Conservation (phyloP, 2,329 filamentous ascomycete species). For the Coniella lustricola region DNA sequence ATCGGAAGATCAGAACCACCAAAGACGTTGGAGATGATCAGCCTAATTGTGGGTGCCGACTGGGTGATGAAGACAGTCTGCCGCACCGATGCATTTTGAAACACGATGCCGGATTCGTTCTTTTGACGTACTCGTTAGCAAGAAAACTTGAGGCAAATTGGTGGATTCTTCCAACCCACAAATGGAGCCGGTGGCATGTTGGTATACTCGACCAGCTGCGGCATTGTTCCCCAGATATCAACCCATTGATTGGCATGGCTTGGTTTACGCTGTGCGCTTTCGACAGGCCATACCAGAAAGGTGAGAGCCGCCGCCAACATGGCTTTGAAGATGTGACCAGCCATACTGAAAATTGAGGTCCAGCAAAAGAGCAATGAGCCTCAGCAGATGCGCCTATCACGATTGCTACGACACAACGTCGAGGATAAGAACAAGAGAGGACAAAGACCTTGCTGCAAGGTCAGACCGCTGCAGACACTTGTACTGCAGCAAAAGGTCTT, state of each 20-base stretch:
- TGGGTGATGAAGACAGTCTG: conserved; percentile 54
- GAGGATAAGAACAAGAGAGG: background rate
- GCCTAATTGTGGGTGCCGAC: conserved; percentile 44
- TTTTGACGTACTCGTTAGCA: conserved; percentile 23
- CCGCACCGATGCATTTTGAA: conserved; percentile 52
- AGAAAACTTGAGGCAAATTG: background rate
- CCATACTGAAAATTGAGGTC: conserved; percentile 1
- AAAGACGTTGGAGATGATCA: conserved; percentile 57
- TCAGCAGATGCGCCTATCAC: background rate
- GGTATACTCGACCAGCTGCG: conserved; percentile 50
- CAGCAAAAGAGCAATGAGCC: conserved; percentile 2
- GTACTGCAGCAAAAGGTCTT: too few species aligned
- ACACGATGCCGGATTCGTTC: conserved; percentile 46
- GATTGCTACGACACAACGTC: background rate
- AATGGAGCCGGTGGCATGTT: conserved; percentile 53
- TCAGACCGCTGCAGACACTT: too few species aligned
- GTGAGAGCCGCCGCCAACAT: conserved; percentile 9
- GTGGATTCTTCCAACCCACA: too few species aligned
- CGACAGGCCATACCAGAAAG: conserved; percentile 8
- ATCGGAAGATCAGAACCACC: conserved; percentile 50
- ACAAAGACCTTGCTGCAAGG: too few species aligned
- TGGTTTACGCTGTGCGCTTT: conserved; percentile 1
- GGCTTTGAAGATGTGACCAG: background rate
- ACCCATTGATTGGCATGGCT: conserved; percentile 45
- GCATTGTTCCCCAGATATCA: conserved; percentile 56